Percentiles rank a stretch among this genome's conserved stretches.
Evolutionary conservation across 495 filamentous ascomycete species (phyloP).

Genomic region (Penicillium nucicola): DNA sequence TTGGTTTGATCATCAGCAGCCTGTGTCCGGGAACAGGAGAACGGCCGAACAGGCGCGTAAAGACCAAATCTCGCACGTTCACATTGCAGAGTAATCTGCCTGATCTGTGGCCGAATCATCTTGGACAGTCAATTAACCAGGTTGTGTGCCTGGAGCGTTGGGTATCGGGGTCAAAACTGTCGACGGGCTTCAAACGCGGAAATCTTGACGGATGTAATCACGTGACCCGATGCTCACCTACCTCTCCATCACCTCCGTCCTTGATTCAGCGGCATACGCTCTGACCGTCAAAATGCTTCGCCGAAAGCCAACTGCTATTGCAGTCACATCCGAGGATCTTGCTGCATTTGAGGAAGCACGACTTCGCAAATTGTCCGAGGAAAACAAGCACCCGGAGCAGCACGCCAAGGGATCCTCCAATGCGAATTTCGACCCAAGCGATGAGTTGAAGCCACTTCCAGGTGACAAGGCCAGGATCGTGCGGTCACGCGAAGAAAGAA

Average conservation of each 20-base stretch:
- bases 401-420: slow-evolving; percentile 18
- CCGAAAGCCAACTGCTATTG: slow-evolving; percentile 73
- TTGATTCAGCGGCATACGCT: background rate
- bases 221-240: slow-evolving; percentile 9
- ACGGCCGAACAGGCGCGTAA: slow-evolving; percentile 20
- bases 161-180: background rate
- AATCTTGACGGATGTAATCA: slow-evolving; percentile 15
- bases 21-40: slow-evolving; percentile 25
- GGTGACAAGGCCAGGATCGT: slow-evolving; percentile 50
- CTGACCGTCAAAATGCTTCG: slow-evolving; percentile 61
- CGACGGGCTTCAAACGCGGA: slow-evolving; percentile 5
- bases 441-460: slow-evolving; percentile 56
- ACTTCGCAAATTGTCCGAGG: slow-evolving; percentile 26
- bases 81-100: slow-evolving; percentile 17
- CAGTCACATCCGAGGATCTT: slow-evolving; percentile 75
- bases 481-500: slow-evolving; percentile 48
- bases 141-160: slow-evolving; percentile 4
- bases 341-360: slow-evolving; percentile 67
- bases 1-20: slow-evolving; percentile 17
- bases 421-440: slow-evolving; percentile 50
- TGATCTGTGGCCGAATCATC: slow-evolving; percentile 32
- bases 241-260: background rate
- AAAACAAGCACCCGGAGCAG: slow-evolving; percentile 23
- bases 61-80: slow-evolving; percentile 14
- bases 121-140: slow-evolving; percentile 1